phyloP scores from a whole-genome alignment of 305 asterid genomes.

The Fraxinus ornus region DNA sequence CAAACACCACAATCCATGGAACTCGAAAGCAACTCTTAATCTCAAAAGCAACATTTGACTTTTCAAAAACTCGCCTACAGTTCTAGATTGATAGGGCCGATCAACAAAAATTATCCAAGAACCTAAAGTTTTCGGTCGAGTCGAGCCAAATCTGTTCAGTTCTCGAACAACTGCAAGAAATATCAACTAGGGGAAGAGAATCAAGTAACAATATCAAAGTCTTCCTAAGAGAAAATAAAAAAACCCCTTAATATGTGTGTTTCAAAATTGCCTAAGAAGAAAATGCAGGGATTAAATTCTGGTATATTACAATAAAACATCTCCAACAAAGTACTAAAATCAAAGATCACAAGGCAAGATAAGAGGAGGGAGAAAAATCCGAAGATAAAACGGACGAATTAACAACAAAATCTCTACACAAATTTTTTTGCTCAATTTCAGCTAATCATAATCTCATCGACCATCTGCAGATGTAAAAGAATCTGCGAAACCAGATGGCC shows the following conservation, averaged over 20 bases:
- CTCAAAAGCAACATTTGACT: background rate
- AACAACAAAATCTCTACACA: conserved; percentile 14
- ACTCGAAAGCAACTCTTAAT: too few species aligned
- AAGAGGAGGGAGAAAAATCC: background rate
- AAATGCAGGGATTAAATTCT: conserved; percentile 11
- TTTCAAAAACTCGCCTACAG: background rate
- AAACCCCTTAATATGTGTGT: background rate
- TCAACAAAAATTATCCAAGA: background rate
- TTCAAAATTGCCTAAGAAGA: background rate
- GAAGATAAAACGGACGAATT: background rate
- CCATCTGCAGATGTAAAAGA: conserved; percentile 79
- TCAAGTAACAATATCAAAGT: background rate
- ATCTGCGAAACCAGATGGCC: conserved; percentile 83
- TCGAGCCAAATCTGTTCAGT: background rate
- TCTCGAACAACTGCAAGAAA: background rate
- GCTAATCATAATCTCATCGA: conserved; percentile 41
- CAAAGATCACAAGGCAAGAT: background rate
- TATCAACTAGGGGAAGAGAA: background rate
- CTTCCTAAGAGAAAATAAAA: background rate
- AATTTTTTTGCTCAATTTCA: background rate
- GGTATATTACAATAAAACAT: conserved; percentile 25
- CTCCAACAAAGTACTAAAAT: background rate
- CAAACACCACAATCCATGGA: too few species aligned
- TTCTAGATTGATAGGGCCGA: background rate
- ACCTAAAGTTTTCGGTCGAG: background rate